Evolutionary conservation across 495 filamentous ascomycete genomes (phyloP).

Genomic region (Penicillium dipodomyicola): DNA sequence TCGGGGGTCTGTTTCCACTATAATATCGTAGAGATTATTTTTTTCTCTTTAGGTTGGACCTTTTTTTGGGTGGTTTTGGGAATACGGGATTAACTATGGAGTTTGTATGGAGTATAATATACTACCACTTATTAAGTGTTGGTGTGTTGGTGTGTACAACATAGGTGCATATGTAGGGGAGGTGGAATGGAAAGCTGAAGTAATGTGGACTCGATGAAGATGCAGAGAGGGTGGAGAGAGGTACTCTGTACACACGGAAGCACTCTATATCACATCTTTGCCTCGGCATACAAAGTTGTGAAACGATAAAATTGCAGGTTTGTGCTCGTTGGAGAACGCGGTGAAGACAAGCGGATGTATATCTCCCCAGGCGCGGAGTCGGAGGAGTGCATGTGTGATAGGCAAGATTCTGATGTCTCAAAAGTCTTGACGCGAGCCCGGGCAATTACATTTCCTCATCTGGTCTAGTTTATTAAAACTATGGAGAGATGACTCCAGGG

Average conservation of each 20-base stretch:
- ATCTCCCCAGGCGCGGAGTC: neutral
- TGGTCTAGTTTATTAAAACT: neutral
- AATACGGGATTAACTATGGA: neutral
- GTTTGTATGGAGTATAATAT: neutral
- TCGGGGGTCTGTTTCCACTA: constrained; percentile 3
- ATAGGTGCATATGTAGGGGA: neutral
- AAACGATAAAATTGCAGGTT: neutral
- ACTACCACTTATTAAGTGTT: neutral
- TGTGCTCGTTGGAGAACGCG: constrained; percentile 1
- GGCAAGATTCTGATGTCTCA: constrained; percentile 1
- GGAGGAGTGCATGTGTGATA: constrained; percentile 7
- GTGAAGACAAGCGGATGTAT: constrained; percentile 2
- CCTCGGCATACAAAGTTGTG: constrained; percentile 3
- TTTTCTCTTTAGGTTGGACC: neutral
- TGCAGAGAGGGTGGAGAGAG: neutral
- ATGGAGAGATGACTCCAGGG: constrained; percentile 1
- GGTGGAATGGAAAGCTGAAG: neutral
- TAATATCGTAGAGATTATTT: neutral
- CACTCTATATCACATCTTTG: constrained; percentile 13
- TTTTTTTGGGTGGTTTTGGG: neutral
- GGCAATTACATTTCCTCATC: constrained; percentile 2
- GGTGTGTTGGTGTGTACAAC: neutral
- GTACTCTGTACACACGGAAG: neutral
- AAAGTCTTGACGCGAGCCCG: neutral
- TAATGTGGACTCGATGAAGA: neutral